Percentiles rank a stretch among this genome's conserved stretches.
These are phyloP conservation scores for Mitragyna speciosa DNA, from an alignment of 257 asterid species.

Conservation along the genomic window DNA sequence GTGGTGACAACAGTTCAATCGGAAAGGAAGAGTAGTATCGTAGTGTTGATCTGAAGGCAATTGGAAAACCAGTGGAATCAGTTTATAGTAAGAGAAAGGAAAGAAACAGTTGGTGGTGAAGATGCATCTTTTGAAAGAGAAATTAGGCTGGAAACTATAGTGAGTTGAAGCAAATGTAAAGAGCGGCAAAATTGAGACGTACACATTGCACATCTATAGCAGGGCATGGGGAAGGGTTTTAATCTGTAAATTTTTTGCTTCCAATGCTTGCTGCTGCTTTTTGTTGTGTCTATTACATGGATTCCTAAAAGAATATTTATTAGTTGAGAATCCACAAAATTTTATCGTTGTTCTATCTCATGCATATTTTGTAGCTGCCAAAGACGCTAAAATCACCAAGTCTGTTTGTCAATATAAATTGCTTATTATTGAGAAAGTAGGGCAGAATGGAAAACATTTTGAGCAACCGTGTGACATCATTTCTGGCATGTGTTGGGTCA, in stretches of 20 bases:
- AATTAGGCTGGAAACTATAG: slow-evolving; percentile 36
- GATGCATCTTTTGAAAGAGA: slow-evolving; percentile 13
- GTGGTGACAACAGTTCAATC: slow-evolving; percentile 13
- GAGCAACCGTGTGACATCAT: no score
- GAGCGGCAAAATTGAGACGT: slow-evolving; percentile 40
- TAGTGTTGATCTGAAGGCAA: slow-evolving; percentile 18
- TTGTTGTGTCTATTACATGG: slow-evolving; percentile 31
- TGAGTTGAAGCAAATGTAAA: slow-evolving; percentile 63
- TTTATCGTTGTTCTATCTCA: slow-evolving; percentile 1
- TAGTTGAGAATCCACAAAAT: slow-evolving; percentile 12
- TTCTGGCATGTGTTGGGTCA: no score
- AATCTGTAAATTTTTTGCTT: slow-evolving; percentile 12
- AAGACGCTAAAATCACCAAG: not conserved
- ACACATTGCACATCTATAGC: slow-evolving; percentile 23
- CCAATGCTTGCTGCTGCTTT: slow-evolving; percentile 33
- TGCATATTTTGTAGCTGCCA: not conserved
- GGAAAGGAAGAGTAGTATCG: slow-evolving; percentile 36
- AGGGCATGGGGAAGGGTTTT: slow-evolving; percentile 25
- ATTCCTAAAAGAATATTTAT: slow-evolving; percentile 5
- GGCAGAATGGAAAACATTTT: not conserved
- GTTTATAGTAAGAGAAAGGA: slow-evolving; percentile 17
- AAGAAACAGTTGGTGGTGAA: not conserved
- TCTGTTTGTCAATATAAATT: not conserved
- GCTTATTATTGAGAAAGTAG: not conserved
- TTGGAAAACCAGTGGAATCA: slow-evolving; percentile 20